Evolutionary conservation across 1,284 basidiomycete species (phyloP), one percentile per base, ranked within the genome.

Genomic region (Moesziomyces aphidis): DNA sequence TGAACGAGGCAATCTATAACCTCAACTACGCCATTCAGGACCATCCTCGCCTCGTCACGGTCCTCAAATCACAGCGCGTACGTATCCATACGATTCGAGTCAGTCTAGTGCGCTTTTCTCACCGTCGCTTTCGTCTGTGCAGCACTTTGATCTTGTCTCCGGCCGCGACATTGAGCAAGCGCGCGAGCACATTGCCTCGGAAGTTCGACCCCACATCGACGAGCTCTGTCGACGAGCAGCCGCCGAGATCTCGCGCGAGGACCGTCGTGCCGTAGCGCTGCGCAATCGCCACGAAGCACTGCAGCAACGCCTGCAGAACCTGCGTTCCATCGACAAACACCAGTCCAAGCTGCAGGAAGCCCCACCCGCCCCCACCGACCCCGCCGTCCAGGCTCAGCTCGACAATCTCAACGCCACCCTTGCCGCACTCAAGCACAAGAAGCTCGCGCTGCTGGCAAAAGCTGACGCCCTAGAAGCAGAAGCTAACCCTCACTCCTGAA

Each of bases 111-210:
- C 36, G 1, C 24, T 17, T 9, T 34, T 5, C 11, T 34, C 11
- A 34, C 42, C 34, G 6, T 42, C n/a, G 22, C 44, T 15, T n/a
- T 15, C 9, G 9, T 17, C 19, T 54, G 17, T 42, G 3, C 50
- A 73, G 66, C 67, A 75, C 49, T 71, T 71, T 15, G 73, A 75
- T 44, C 73, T 75, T 2, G 63, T 75, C 6, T 70, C 67, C 13
- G 57, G 67, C 42, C 56, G 58, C 3, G 73, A 75, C 51, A 75
- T 75, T 19, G 62, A 65, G 19, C 1, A 17, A 1, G 73, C 73
- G 0, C 67, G 73, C 42, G 55, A 65, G 6, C 73, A 75, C 56
- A 59, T 75, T 15, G 63, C 73, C 5, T 45, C 52, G 26, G 73
- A 75, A 61, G 73, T 75, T 13, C 63, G 64, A 4, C 73, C 73